Percentiles rank a stretch among this genome's conserved stretches.
Conservation (phyloP, 805 yeast species). For the Cyberlindnera bimundalis region DNA sequence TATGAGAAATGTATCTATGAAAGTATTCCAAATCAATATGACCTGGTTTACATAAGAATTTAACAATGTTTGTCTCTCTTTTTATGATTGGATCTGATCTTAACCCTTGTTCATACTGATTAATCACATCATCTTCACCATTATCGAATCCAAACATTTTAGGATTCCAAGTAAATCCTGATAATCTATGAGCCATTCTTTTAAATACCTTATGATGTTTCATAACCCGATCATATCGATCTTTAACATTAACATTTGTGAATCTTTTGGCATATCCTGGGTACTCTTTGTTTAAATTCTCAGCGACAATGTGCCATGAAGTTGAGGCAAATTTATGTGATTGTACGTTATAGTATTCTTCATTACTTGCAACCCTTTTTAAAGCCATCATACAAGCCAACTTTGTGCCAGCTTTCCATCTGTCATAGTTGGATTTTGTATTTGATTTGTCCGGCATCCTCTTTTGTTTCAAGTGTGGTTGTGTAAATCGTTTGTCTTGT, state of each 20-base stretch:
- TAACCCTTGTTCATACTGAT: constrained; percentile 15
- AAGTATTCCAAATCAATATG: constrained; percentile 27
- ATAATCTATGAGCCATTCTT: constrained; percentile 22
- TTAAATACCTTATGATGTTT: constrained; percentile 26
- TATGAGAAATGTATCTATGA: constrained; percentile 24
- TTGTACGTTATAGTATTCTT: constrained; percentile 19
- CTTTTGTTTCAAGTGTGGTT: not conserved
- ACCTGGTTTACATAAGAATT: constrained; percentile 24
- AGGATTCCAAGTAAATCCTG: constrained; percentile 27
- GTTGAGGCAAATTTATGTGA: constrained; percentile 18
- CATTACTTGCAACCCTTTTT: constrained; percentile 16
- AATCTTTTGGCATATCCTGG: constrained; percentile 26
- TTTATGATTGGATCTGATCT: constrained; percentile 16
- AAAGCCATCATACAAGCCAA: constrained; percentile 28
- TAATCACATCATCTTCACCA: constrained; percentile 11
- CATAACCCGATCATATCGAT: constrained; percentile 27
- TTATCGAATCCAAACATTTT: constrained; percentile 20
- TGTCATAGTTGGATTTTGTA: constrained; percentile 23
- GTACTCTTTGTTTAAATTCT: constrained; percentile 25
- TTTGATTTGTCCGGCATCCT: constrained; percentile 7
- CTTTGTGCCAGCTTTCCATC: constrained; percentile 30
- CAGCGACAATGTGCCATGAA: constrained; percentile 29
- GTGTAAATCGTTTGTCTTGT: too few species aligned
- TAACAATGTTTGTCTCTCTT: constrained; percentile 19
- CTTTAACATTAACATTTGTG: constrained; percentile 28